These are phyloP conservation scores for Tetracladium maxilliforme DNA, from an alignment of 2,329 filamentous ascomycete species.

Conservation along the genomic window DNA sequence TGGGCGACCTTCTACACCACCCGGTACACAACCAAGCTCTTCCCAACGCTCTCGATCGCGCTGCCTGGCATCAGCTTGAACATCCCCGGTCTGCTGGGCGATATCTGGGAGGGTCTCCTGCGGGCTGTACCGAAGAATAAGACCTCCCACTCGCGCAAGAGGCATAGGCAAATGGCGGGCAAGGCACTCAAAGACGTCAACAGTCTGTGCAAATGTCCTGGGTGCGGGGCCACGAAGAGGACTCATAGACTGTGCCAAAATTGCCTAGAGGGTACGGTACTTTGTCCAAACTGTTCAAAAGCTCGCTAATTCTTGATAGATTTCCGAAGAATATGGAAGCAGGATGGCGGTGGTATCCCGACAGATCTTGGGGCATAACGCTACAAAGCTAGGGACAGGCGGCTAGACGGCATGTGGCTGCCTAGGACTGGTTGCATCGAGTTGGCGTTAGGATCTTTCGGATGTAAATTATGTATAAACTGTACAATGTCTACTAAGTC, in stretches of 20 bases:
- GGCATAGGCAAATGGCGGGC: slow-evolving; percentile 85
- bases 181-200: slow-evolving; percentile 90
- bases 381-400: too few species aligned
- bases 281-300: neutral
- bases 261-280: slow-evolving; percentile 64
- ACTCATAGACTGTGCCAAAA: slow-evolving; percentile 79
- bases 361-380: too few species aligned
- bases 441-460: too few species aligned
- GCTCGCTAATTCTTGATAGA: neutral
- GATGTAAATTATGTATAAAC: too few species aligned
- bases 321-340: too few species aligned
- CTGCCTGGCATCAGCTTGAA: slow-evolving; percentile 45
- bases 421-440: too few species aligned
- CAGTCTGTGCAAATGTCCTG: slow-evolving; percentile 74
- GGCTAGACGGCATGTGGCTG: too few species aligned
- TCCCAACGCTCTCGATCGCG: slow-evolving; percentile 39
- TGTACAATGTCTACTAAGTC: too few species aligned
- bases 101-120: slow-evolving; percentile 86
- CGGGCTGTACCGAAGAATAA: slow-evolving; percentile 97
- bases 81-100: slow-evolving; percentile 56
- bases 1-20: slow-evolving; percentile 27
- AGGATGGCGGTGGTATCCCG: too few species aligned
- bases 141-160: slow-evolving; percentile 91
- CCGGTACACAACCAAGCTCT: slow-evolving; percentile 28
- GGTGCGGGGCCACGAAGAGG: slow-evolving; percentile 76